phyloP scores from a whole-genome alignment of 2,329 filamentous ascomycete genomes.

The Arthrobotrys pseudoclavata region DNA sequence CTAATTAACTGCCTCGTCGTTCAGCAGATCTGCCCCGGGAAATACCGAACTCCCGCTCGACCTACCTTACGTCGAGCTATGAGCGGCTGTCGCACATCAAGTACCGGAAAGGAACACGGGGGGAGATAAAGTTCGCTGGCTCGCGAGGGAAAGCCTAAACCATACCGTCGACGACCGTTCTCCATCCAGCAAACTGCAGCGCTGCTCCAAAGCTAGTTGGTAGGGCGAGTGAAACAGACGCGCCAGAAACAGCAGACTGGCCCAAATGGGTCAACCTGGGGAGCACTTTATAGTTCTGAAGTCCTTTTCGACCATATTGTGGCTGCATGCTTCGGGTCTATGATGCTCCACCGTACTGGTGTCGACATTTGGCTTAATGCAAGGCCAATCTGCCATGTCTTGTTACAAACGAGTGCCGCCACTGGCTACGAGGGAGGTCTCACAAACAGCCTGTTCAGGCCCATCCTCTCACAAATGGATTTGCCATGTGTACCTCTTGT shows the following conservation, averaged over 20 bases:
- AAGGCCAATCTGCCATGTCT: conserved; percentile 30
- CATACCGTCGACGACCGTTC: conserved; percentile 25
- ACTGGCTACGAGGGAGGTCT: conserved; percentile 26
- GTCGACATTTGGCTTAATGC: conserved; percentile 23
- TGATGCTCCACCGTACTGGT: conserved; percentile 25
- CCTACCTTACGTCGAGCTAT: conserved; percentile 48
- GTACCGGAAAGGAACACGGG: conserved; percentile 29
- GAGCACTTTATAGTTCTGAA: conserved; percentile 32
- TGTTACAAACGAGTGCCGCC: conserved; percentile 30
- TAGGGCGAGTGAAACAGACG: conserved; percentile 58
- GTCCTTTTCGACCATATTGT: conserved; percentile 32
- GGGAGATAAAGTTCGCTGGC: conserved; percentile 56
- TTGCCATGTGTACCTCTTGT: background rate
- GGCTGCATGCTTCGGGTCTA: conserved; percentile 34
- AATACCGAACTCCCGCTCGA: conserved; percentile 57
- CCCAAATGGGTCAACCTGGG: conserved; percentile 29
- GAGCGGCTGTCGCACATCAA: conserved; percentile 42
- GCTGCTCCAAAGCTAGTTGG: conserved; percentile 21
- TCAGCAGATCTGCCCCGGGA: conserved; percentile 24
- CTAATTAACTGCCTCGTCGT: conserved; percentile 6
- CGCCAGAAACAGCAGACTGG: conserved; percentile 43
- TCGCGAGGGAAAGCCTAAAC: conserved; percentile 48
- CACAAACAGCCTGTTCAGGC: conserved; percentile 37
- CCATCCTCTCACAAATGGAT: conserved; percentile 8
- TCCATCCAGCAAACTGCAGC: background rate